Percentiles rank a stretch among this genome's conserved stretches.
phyloP scores from a whole-genome alignment of 768 basidiomycete species.

The Serendipita sp. region DNA sequence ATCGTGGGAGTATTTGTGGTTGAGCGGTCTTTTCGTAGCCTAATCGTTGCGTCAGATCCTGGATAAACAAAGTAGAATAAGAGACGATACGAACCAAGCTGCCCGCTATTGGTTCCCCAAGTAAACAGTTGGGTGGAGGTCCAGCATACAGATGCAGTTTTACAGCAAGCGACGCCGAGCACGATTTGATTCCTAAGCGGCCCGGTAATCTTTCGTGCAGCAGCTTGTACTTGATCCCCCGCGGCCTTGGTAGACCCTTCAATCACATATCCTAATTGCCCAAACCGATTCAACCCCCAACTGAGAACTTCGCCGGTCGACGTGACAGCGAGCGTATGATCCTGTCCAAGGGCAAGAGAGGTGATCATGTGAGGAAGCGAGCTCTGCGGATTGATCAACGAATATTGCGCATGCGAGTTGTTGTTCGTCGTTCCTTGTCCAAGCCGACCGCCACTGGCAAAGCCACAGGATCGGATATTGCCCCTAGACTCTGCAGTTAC shows the following conservation, averaged over 20 bases:
- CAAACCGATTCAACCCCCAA: constrained; percentile 84
- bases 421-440: constrained; percentile 14
- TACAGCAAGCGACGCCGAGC: constrained; percentile 71
- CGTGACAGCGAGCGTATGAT: constrained; percentile 83
- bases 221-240: constrained; percentile 64
- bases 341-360: constrained; percentile 75
- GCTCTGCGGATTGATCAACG: constrained; percentile 25
- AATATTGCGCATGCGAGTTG: constrained; percentile 52
- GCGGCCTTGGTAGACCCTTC: constrained; percentile 33
- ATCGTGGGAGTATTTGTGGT: constrained; percentile 62
- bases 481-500: constrained; percentile 58
- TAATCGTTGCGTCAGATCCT: constrained; percentile 17
- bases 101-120: constrained; percentile 90
- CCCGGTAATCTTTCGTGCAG: constrained; percentile 59
- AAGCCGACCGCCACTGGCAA: constrained; percentile 73
- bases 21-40: constrained; percentile 66
- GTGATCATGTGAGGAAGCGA: constrained; percentile 37
- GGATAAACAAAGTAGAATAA: background rate
- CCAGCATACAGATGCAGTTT: constrained; percentile 81
- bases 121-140: constrained; percentile 57
- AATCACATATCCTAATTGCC: constrained; percentile 75
- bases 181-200: constrained; percentile 65
- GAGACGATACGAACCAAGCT: constrained; percentile 45
- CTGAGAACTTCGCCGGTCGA: constrained; percentile 67
- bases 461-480: constrained; percentile 78